These are phyloP conservation scores for Solanum aculeatissimum DNA, from an alignment of 305 asterid species.

Conservation along the genomic window DNA sequence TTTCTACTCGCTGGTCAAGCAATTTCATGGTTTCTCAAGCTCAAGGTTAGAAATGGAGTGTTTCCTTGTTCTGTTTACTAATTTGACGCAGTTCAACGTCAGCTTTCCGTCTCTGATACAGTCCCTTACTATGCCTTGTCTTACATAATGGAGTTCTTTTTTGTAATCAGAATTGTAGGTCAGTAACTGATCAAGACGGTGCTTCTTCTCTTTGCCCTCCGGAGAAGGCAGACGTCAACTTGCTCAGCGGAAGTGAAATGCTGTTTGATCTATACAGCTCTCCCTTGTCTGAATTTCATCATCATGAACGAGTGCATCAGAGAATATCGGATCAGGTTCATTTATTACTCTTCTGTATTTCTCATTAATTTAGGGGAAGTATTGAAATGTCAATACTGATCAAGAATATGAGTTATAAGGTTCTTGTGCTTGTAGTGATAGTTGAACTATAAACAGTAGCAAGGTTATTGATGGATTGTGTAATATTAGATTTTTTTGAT, in stretches of 20 bases:
- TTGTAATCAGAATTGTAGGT: conserved; percentile 52
- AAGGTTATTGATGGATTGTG: not conserved
- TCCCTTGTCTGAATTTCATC: conserved; percentile 65
- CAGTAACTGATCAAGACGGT: conserved; percentile 24
- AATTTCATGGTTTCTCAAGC: conserved; percentile 74
- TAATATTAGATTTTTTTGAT: not conserved
- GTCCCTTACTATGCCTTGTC: too few relatives aligned
- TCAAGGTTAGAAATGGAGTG: conserved; percentile 51
- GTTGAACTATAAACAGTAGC: not conserved
- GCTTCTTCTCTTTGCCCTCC: conserved; percentile 17
- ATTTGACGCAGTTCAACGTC: not conserved
- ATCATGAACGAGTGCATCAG: conserved; percentile 60
- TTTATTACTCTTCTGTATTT: conserved; percentile 4
- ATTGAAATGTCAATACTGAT: not conserved
- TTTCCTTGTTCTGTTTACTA: not conserved
- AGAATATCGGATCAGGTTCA: conserved; percentile 54
- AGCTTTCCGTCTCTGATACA: not conserved
- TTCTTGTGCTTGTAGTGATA: not conserved
- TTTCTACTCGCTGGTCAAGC: conserved; percentile 81
- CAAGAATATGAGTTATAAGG: not conserved
- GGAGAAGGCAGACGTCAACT: conserved; percentile 41
- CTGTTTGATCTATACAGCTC: conserved; percentile 44
- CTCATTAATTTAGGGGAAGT: not conserved
- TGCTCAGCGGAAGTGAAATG: conserved; percentile 23
- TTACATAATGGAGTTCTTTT: conserved; percentile 1